Evolutionary conservation across 495 filamentous ascomycete species (phyloP).

Genomic region (Aspergillus saccharolyticus): DNA sequence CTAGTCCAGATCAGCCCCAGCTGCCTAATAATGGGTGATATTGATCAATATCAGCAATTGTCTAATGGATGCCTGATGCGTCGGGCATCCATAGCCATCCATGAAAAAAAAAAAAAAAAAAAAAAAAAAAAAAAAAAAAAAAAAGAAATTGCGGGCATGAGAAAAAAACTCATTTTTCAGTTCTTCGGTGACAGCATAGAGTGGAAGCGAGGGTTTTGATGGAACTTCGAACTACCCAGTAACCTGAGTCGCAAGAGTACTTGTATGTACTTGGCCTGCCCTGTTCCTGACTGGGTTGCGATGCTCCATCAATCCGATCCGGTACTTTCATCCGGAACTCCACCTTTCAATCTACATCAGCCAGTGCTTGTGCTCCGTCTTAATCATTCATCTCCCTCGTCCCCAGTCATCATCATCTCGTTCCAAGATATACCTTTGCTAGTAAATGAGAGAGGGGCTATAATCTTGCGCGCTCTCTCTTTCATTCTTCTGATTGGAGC

Average conservation of each 20-base stretch:
- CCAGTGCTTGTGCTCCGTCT: not conserved
- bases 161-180: not conserved
- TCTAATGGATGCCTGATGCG: not conserved
- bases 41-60: too few relatives aligned
- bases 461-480: not conserved
- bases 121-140: too few relatives aligned
- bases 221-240: too few relatives aligned
- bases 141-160: not conserved
- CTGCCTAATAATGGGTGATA: too few relatives aligned
- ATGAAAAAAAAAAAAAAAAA: too few relatives aligned
- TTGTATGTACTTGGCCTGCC: not conserved
- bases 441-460: not conserved
- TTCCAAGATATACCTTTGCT: not conserved
- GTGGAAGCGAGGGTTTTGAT: not conserved
- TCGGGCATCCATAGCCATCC: slow-evolving; percentile 12
- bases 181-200: not conserved
- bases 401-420: not conserved
- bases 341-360: not conserved
- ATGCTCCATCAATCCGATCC: not conserved
- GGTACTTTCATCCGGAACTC: not conserved
- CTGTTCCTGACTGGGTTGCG: not conserved
- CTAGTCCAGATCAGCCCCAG: not conserved
- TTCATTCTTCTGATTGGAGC: not conserved
- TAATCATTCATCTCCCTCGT: not conserved
- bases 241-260: too few relatives aligned